Percentiles rank a stretch among this genome's conserved stretches.
These are phyloP conservation scores for Cucumis hystrix DNA, from an alignment of 306 rosid genomes.

Conservation along the genomic window DNA sequence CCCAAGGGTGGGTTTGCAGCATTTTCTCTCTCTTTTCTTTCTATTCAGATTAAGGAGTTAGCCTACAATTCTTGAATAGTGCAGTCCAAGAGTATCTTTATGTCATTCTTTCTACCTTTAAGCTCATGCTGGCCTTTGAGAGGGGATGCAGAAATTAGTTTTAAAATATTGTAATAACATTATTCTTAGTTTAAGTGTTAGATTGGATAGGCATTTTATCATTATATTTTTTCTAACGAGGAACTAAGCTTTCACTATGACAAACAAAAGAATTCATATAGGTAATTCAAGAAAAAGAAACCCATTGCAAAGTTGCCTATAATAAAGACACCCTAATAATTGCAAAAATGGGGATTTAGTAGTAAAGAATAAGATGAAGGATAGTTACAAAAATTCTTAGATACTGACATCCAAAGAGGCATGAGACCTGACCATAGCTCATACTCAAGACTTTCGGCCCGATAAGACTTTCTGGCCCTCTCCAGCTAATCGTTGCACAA, in stretches of 20 bases:
- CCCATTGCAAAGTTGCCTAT: not conserved
- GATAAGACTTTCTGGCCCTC: not conserved
- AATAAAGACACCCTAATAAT: not conserved
- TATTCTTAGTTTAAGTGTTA: not conserved
- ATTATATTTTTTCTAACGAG: not conserved
- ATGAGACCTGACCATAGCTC: not conserved
- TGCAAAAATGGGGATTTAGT: not conserved
- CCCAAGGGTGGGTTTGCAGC: constrained; percentile 57
- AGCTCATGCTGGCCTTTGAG: not conserved
- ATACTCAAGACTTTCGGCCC: not conserved
- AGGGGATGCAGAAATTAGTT: not conserved
- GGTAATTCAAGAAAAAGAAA: not conserved
- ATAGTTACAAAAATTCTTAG: not conserved
- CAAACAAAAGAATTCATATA: not conserved
- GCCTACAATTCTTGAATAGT: not conserved
- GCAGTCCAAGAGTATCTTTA: not conserved
- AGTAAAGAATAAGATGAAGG: not conserved
- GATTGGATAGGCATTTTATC: not conserved
- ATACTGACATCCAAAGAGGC: not conserved
- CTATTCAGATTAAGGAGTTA: not conserved
- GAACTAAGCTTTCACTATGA: not conserved
- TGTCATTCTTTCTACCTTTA: not conserved
- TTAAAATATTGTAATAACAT: too few relatives aligned
- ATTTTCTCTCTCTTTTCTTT: not conserved
- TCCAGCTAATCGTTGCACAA: not conserved